Evolutionary conservation across 129 eudicot genomes (phyloP), one percentile per base, ranked within the genome.

Genomic region (Helichrysum umbraculigerum): DNA sequence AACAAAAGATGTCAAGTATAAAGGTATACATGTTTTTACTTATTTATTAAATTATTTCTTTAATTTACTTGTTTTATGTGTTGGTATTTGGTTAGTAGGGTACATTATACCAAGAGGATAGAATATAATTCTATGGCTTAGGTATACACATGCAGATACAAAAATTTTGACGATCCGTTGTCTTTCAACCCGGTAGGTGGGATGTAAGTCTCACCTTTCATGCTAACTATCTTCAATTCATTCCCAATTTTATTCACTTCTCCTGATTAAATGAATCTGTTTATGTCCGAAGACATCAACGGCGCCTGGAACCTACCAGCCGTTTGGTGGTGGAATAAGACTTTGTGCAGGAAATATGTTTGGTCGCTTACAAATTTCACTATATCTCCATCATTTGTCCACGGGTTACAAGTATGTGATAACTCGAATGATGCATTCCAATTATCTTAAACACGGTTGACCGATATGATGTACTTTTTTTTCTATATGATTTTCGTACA

Each of bases 131-230:
- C 52, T 74, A 63, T 85, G 83, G 85, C 14, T 85, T 20, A 77
- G 85, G 75, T 86, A 83, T 39, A 66, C 82, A 0, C 85, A 86
- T 56, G 83, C 77, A 1, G 66, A 73, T 74, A 82, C 87, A 41
- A 74, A 80, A 39, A 86, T 71, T 86, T 86, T 52, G 73, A 73
- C n/a, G 85, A 86, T 35, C 90, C 90, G 28, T 5, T 80, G 75
- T 56, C 44, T 86, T 86, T 66, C 73, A 86, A 41, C 90, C 90
- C 19, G 85, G 83, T 58, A 83, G 87, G 81, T 86, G 87, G 90
- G 66, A 83, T 73, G 90, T 86, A 73, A 86, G 86, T 59, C 34
- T 30, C 1, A 17, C 2, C 3, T 5, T 35, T 4, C 5, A 41
- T 41, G 1, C 47, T 14, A 41, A 41, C 2, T 14, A 7, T 41